phyloP scores from a whole-genome alignment of 1,284 basidiomycete genomes.

The Takashimella tepidaria region DNA sequence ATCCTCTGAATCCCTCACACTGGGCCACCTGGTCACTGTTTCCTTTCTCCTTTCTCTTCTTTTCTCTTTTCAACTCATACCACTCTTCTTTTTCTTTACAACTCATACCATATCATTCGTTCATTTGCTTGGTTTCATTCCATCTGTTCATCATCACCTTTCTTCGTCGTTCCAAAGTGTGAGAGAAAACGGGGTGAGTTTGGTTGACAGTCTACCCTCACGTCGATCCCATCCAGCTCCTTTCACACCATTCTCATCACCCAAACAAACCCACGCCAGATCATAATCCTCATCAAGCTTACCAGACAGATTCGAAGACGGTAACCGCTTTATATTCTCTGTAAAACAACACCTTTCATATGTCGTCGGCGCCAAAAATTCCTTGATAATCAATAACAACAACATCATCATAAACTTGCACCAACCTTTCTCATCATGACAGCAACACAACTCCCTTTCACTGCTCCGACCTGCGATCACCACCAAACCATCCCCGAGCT shows the following conservation, averaged over 20 bases:
- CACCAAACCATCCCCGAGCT: not conserved
- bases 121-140: too few species aligned
- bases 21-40: too few species aligned
- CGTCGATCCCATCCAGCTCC: not conserved
- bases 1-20: too few species aligned
- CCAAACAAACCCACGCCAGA: not conserved
- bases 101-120: too few species aligned
- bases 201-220: too few species aligned
- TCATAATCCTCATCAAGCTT: not conserved
- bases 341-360: not conserved
- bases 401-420: not conserved
- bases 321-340: not conserved
- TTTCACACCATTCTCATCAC: not conserved
- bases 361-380: not conserved
- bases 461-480: not conserved
- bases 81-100: too few species aligned
- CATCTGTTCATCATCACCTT: too few species aligned
- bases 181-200: too few species aligned
- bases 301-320: not conserved
- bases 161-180: too few species aligned
- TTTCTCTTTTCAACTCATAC: too few species aligned
- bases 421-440: not conserved
- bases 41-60: too few species aligned
- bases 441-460: not conserved
- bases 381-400: not conserved